These are phyloP conservation scores for Suillus luteus DNA, from an alignment of 768 basidiomycete genomes.

Conservation along the genomic window DNA sequence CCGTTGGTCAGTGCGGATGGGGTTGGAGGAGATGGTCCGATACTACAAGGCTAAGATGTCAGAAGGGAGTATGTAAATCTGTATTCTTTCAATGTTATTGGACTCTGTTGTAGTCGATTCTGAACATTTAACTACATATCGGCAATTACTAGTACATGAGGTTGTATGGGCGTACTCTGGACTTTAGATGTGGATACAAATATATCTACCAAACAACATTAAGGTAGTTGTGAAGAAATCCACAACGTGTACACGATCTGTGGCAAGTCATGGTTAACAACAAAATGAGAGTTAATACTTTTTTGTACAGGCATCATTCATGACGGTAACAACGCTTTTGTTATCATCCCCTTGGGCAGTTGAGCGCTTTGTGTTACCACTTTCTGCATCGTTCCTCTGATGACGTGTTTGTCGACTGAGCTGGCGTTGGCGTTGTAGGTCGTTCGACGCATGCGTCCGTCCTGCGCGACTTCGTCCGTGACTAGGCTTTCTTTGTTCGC, in stretches of 20 bases:
- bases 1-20: slow-evolving; percentile 90
- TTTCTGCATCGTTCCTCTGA: slow-evolving; percentile 58
- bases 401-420: slow-evolving; percentile 49
- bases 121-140: slow-evolving; percentile 6
- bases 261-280: slow-evolving; percentile 5
- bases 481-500: slow-evolving; percentile 42
- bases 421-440: slow-evolving; percentile 38
- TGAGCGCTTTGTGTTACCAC: slow-evolving; percentile 38
- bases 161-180: slow-evolving; percentile 18
- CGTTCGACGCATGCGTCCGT: slow-evolving; percentile 44
- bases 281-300: slow-evolving; percentile 19
- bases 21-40: slow-evolving; percentile 91
- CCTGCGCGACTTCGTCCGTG: slow-evolving; percentile 37
- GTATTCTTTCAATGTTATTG: not conserved
- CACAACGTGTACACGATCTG: not conserved
- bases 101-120: not conserved
- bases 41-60: slow-evolving; percentile 91
- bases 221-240: slow-evolving; percentile 1
- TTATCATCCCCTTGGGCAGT: slow-evolving; percentile 16
- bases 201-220: slow-evolving; percentile 9
- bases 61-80: slow-evolving; percentile 69
- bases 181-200: slow-evolving; percentile 16
- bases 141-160: slow-evolving; percentile 18
- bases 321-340: slow-evolving; percentile 18
- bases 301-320: slow-evolving; percentile 11